Conservation (phyloP, 495 filamentous ascomycete species). For the Annulohypoxylon moriforme region DNA sequence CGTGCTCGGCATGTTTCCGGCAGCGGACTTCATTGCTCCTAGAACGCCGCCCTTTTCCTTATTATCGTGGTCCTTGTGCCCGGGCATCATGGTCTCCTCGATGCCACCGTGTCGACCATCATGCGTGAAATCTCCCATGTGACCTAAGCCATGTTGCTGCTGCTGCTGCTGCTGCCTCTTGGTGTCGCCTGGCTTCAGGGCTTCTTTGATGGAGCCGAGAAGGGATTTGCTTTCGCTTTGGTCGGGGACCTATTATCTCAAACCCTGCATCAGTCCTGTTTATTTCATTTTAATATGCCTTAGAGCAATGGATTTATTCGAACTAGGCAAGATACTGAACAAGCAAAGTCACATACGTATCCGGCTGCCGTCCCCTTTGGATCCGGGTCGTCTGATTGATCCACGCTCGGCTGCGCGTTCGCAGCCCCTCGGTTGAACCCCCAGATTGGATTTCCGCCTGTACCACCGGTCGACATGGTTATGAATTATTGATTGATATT, state of each 20-base stretch:
- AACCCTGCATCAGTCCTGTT: not conserved
- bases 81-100: constrained; percentile 33
- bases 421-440: constrained; percentile 23
- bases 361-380: constrained; percentile 39
- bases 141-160: constrained; percentile 6
- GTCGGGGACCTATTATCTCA: constrained; percentile 11
- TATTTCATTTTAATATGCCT: not conserved
- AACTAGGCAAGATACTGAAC: not conserved
- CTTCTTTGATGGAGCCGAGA: constrained; percentile 35
- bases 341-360: constrained; percentile 26
- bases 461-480: constrained; percentile 40
- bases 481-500: no score
- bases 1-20: constrained; percentile 7
- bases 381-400: constrained; percentile 37
- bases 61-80: constrained; percentile 8
- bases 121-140: constrained; percentile 23
- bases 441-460: constrained; percentile 26
- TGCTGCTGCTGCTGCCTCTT: constrained; percentile 27
- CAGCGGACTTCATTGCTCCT: constrained; percentile 16
- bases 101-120: constrained; percentile 33
- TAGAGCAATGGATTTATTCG: no score
- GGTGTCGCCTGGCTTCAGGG: constrained; percentile 35
- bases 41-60: constrained; percentile 19
- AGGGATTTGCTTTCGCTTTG: constrained; percentile 28
- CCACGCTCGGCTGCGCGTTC: constrained; percentile 18